Conservation (phyloP, 2,329 filamentous ascomycete genomes). For the Boeremia exigua region DNA sequence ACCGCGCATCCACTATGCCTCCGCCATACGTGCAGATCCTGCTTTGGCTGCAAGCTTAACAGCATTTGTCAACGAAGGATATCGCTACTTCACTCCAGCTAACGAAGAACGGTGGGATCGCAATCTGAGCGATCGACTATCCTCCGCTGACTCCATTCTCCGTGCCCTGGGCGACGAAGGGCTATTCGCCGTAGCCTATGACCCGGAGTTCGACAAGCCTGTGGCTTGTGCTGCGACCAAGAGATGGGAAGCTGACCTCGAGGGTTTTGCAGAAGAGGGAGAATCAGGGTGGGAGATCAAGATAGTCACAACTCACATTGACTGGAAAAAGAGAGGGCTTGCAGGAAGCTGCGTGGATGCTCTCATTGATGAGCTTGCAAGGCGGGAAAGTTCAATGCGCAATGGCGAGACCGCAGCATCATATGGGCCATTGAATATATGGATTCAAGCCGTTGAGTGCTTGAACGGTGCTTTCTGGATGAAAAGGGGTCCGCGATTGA, state of each 20-base stretch:
- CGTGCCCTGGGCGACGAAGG: conserved; percentile 4
- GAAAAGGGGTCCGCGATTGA: conserved; percentile 11
- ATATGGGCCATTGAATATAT: too few species aligned
- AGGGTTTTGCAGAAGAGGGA: conserved; percentile 2
- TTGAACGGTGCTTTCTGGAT: conserved; percentile 14
- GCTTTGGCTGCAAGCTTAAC: too few species aligned
- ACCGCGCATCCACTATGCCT: conserved; percentile 8
- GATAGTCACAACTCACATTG: conserved; percentile 9
- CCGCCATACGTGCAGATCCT: background rate
- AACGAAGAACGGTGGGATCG: conserved; percentile 6
- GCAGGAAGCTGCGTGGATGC: conserved; percentile 10
- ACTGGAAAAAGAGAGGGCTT: conserved; percentile 13
- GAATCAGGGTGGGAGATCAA: conserved; percentile 16
- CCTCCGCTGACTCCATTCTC: background rate
- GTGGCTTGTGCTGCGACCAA: conserved; percentile 15
- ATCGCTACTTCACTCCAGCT: background rate
- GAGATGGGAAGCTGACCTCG: conserved; percentile 5
- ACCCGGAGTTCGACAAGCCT: background rate
- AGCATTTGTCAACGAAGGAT: too few species aligned
- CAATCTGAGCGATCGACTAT: background rate
- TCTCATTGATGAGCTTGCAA: too few species aligned
- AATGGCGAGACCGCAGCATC: background rate
- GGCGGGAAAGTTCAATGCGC: conserved; percentile 9
- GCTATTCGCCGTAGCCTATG: conserved; percentile 7
- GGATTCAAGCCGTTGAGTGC: too few species aligned